phyloP scores from a whole-genome alignment of 257 asterid species.

The Solanum appendiculatum region DNA sequence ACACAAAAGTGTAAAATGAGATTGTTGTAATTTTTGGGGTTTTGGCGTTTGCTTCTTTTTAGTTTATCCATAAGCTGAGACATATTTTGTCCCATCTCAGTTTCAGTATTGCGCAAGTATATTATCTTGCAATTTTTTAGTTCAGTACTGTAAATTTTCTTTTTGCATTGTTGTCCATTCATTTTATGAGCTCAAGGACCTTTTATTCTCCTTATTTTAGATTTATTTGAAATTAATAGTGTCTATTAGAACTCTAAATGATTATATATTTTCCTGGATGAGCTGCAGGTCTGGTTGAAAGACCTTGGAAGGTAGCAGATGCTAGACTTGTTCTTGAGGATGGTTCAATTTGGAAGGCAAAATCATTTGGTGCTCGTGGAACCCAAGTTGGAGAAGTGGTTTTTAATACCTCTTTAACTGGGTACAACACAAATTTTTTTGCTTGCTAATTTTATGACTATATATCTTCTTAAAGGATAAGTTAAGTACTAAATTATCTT shows the following conservation, averaged over 20 bases:
- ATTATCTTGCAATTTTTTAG: neutral
- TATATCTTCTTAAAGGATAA: neutral
- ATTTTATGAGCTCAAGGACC: neutral
- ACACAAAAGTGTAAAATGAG: neutral
- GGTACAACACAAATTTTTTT: slow-evolving; percentile 26
- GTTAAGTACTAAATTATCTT: neutral
- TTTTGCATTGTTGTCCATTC: neutral
- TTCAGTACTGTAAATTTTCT: neutral
- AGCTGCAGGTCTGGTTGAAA: slow-evolving; percentile 34
- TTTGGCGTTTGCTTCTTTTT: neutral
- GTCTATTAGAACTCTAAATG: neutral
- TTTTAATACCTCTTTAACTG: slow-evolving; percentile 92
- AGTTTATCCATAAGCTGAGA: neutral
- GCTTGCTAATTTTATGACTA: neutral
- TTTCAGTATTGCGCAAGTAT: neutral
- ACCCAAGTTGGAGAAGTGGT: slow-evolving; percentile 99
- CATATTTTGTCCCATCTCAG: neutral
- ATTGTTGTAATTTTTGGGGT: neutral
- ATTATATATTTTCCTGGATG: neutral
- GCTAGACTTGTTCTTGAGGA: slow-evolving; percentile 94
- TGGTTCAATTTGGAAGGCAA: slow-evolving; percentile 94
- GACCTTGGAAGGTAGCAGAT: slow-evolving; percentile 95
- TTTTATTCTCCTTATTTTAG: neutral
- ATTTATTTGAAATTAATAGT: neutral
- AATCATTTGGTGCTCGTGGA: slow-evolving; percentile 95